Base-by-base conservation (phyloP, 805 yeast species). In the Danielia reshetovae region DNA sequence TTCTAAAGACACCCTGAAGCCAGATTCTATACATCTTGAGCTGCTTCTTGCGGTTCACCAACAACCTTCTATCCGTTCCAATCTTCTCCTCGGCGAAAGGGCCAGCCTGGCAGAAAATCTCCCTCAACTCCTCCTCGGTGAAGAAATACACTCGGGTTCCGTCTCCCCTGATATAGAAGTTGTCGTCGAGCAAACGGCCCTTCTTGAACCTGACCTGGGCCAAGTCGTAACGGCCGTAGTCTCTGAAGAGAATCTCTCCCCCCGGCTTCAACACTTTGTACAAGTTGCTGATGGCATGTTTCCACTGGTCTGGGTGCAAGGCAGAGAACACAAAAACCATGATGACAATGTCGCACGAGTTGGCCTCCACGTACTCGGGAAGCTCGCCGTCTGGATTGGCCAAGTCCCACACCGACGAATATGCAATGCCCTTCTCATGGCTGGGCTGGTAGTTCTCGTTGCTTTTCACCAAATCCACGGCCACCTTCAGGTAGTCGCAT, bases 101-200 rank as follows among this genome's bases (percentile, higher is more conserved):
- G 5, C 70, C 66, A 18, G 60, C 52, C 6, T 32, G 34, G 30
- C 62, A 53, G 56, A 90, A 93, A 3, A 90, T 84, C 29, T 73
- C 65, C 42, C 85, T 69, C 38, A 90, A 60, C 61, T 93, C 96
- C 39, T 90, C 95, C 55, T 90, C 97, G 2, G 96, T 86, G 66
- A 93, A 93, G 65, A 93, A 93, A 58, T 93, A 93, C 9, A 93
- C 98, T 48, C 98, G 72, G 0, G 98, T 93, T 30, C 98, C 98
- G 57, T 93, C 98, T 24, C 98, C 98, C 52, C 98, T 77, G 24
- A 89, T 87, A 60, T 93, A 93, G 54, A 93, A 93, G 59, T 93
- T 89, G 37, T 90, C 97, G 35, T 86, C 96, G 36, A 93, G 59
- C 18, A 86, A 61, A 49, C 97, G 75, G 30, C 85, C 83, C 57